Evolutionary conservation across 2,329 filamentous ascomycete species (phyloP).

Genomic region (Sporothrix curviconia): DNA sequence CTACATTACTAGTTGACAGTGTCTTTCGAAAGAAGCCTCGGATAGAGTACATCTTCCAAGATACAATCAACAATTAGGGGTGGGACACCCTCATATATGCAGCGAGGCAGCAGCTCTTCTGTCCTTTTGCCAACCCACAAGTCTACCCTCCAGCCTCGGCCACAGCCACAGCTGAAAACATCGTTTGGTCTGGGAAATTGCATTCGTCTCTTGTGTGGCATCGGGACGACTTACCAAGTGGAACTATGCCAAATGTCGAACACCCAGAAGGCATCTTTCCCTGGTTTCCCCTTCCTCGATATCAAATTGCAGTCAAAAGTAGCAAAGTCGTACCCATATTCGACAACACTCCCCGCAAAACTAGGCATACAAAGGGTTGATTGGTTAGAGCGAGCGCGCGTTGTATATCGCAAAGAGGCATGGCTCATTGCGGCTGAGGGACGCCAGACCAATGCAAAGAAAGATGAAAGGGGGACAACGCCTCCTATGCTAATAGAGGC

Average conservation of each 20-base stretch:
- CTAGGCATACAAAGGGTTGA: neutral
- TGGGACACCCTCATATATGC: neutral
- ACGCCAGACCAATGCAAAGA: neutral
- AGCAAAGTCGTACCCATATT: too few relatives aligned
- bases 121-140: too few relatives aligned
- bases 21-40: too few relatives aligned
- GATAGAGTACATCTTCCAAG: too few relatives aligned
- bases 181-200: too few relatives aligned
- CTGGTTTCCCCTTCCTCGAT: neutral
- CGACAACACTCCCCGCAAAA: neutral
- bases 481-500: neutral
- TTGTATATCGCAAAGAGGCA: neutral
- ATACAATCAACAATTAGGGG: neutral
- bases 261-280: neutral
- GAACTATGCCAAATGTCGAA: too few relatives aligned
- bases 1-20: too few relatives aligned
- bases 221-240: too few relatives aligned
- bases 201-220: too few relatives aligned
- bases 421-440: neutral
- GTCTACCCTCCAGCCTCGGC: too few relatives aligned
- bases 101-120: too few relatives aligned
- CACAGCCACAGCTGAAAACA: conserved; percentile 3
- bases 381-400: neutral
- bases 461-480: neutral
- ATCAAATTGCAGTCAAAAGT: too few relatives aligned